Base-by-base conservation (phyloP, 78 protist genomes). In the Guillardia theta region DNA sequence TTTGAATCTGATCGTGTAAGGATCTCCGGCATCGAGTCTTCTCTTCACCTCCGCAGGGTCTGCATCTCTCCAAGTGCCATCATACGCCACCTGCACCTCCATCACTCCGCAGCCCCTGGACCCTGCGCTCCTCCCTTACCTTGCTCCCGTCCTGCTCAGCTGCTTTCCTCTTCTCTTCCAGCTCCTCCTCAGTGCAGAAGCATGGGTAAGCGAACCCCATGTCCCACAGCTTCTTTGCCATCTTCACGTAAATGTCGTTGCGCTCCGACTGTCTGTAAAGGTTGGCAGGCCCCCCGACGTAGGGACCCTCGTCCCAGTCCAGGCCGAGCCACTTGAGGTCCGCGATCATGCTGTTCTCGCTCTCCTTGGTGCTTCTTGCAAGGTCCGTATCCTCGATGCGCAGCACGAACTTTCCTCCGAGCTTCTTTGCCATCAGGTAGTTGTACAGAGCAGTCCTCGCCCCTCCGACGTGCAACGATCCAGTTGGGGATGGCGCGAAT, bases 171-270 rank as follows among this genome's bases (percentile, higher is more conserved):
- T 93, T 93, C 48, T 10, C 92, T 43, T 93, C 94, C 12, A 93
- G 94, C 94, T 93, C 94, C 77, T 70, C 94, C 41, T 21, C 83
- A 12, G 94, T 76, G 92, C 94, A 93, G 48, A 93, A 93, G 94
- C 94, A 93, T 19, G 78, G 94, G 48, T 93, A 93, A 0, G 94
- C 94, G 39, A 4, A 9, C 18, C 94, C 94, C 83, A 24, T 12
- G 46, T 1, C 41, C 33, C 45, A 1, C 83, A 24, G 83, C 94
- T 93, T 70, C 47, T 70, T n/a, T 22, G 94, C 94, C 48, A 93
- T 39, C 48, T 48, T 45, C 41, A n/a, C 43, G 90, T 93, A 93
- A 30, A 93, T 4, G 33, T 76, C 83, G 37, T 22, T 33, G 43
- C 94, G 94, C 76, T 93, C 94, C 22, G 94, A 93, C 94, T 93